Percentiles rank a stretch among this genome's conserved stretches.
Conservation (phyloP, 768 basidiomycete genomes). For the Mycena crocata region DNA sequence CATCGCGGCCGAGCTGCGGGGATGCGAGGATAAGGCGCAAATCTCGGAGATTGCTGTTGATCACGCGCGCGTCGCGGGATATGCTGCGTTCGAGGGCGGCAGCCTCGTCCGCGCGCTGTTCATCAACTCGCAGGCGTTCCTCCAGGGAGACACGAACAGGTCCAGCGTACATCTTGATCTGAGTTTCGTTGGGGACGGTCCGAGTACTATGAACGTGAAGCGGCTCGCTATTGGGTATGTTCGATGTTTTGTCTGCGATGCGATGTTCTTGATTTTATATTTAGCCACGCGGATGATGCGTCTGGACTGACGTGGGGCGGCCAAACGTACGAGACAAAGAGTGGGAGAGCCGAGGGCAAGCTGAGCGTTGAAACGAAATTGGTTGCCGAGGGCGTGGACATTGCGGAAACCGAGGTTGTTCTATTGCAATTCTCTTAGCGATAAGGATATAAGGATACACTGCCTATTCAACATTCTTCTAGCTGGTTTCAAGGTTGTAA, state of each 20-base stretch:
- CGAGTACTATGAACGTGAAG: conserved; percentile 55
- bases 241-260: conserved; percentile 17
- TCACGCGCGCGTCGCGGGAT: conserved; percentile 64
- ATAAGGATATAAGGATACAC: neutral
- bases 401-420: conserved; percentile 50
- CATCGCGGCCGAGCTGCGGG: conserved; percentile 68
- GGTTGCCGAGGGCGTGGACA: conserved; percentile 42
- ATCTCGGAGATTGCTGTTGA: conserved; percentile 62
- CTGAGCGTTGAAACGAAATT: conserved; percentile 38
- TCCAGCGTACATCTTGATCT: conserved; percentile 56
- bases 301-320: conserved; percentile 69
- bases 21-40: conserved; percentile 51
- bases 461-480: neutral
- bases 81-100: conserved; percentile 66
- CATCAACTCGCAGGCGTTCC: conserved; percentile 68
- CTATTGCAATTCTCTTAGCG: conserved; percentile 34
- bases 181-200: conserved; percentile 44
- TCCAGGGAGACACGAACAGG: conserved; percentile 49
- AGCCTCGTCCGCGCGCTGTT: conserved; percentile 62
- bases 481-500: conserved; percentile 46
- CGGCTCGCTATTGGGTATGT: conserved; percentile 59
- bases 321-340: conserved; percentile 64
- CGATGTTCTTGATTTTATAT: neutral
- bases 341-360: conserved; percentile 53
- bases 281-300: conserved; percentile 61